Base-by-base conservation (phyloP, 208 protist genomes). In the Endotrypanum monterogeii region DNA sequence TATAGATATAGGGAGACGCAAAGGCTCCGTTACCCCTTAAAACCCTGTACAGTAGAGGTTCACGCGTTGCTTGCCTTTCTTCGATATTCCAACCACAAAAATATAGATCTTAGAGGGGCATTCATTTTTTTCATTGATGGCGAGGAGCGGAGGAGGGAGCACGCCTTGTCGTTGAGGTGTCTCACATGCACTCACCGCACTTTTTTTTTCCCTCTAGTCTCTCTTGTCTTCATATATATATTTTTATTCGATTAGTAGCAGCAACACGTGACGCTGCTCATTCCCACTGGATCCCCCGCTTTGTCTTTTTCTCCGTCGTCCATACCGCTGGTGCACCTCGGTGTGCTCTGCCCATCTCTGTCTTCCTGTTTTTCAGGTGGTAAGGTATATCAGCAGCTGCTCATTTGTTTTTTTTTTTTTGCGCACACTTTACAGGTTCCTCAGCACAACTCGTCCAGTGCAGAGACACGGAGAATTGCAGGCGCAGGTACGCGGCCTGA, bases 241-340 rank as follows among this genome's bases (percentile, higher is more conserved):
- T 66, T 62, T 73, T 28, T 63, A 37, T n/a, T n/a, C n/a, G n/a
- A n/a, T n/a, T n/a, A 60, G 48, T 63, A 18, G 30, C 71, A 55
- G 30, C 11, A 41, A 32, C 11, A n/a, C 57, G 57, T 23, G 32
- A 41, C 57, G 9, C 32, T 41, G 25, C 12, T 39, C 48, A 73
- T 28, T 46, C 52, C 41, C 28, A n/a, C 51, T 25, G 28, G 58
- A 62, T 54, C 48, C 28, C 5, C 32, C 8, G 52, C n/a, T 25
- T 51, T 62, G 32, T 25, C 58, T 20, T 71, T 18, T 73, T 14
- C 20, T 28, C 51, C 28, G n/a, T n/a, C n/a, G n/a, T n/a, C 30
- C 48, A 23, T 52, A 44, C 46, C 60, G 35, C 7, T 48, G 60
- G 18, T 1, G 60, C 37, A 48, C 12, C 23, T 23, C 37, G 1